phyloP scores from a whole-genome alignment of 352 stramenopile genomes.

The Phytophthora cactorum region DNA sequence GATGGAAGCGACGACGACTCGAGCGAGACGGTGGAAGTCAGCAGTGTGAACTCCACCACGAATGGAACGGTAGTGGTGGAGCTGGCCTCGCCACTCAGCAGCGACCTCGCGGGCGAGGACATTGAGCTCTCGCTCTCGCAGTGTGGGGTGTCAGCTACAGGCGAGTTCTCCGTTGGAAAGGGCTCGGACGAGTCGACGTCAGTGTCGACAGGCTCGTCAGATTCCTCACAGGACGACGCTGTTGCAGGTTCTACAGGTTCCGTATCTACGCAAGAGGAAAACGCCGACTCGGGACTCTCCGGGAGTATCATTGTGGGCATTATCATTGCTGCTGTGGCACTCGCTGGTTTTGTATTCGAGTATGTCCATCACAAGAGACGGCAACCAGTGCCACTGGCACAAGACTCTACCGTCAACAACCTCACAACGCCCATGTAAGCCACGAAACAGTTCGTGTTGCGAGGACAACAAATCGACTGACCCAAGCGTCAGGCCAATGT shows the following conservation, averaged over 20 bases:
- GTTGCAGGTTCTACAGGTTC: slow-evolving; percentile 25
- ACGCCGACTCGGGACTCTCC: slow-evolving; percentile 60
- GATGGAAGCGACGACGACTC: slow-evolving; percentile 15
- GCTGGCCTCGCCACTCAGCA: slow-evolving; percentile 42
- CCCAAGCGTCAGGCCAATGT: slow-evolving; percentile 30
- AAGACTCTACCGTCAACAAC: slow-evolving; percentile 29
- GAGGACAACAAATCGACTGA: slow-evolving; percentile 27
- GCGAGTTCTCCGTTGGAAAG: slow-evolving; percentile 25
- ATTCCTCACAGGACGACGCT: slow-evolving; percentile 9
- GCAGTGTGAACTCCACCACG: slow-evolving; percentile 42
- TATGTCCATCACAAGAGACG: slow-evolving; percentile 75
- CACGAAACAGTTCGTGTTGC: slow-evolving; percentile 5
- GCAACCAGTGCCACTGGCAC: slow-evolving; percentile 34
- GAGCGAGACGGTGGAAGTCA: slow-evolving; percentile 31
- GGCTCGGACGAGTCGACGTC: slow-evolving; percentile 27
- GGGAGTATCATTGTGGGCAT: slow-evolving; percentile 76
- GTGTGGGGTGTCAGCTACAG: slow-evolving; percentile 42
- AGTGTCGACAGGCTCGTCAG: slow-evolving; percentile 22
- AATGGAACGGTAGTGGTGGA: slow-evolving; percentile 54
- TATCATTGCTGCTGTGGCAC: slow-evolving; percentile 64
- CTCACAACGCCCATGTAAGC: slow-evolving; percentile 32
- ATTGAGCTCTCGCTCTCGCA: slow-evolving; percentile 55
- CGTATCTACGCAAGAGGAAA: slow-evolving; percentile 58
- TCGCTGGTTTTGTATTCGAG: slow-evolving; percentile 76
- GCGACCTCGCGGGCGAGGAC: slow-evolving; percentile 35